Evolutionary conservation across 2,329 filamentous ascomycete species (phyloP), one percentile per base, ranked within the genome.

Genomic region (Cladophialophora immunda): DNA sequence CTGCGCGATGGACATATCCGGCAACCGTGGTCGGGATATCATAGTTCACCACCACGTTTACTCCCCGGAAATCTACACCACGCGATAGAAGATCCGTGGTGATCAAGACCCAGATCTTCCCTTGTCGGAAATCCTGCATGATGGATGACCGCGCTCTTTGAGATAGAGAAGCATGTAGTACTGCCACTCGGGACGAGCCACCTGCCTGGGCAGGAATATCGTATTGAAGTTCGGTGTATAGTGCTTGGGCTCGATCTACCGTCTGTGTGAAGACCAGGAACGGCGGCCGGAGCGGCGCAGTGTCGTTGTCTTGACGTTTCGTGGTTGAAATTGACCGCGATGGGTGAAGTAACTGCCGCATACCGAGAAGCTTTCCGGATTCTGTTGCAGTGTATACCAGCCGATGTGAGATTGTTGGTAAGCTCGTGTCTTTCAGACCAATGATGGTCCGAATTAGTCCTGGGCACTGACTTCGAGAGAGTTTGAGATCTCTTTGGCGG

Each of bases 241-340:
- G 85, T 4, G 95, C 93, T 34, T 91, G 87, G 0, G 95, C 95
- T 73, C 95, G 89, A 60, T 94, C 90, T 65, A 99, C 97, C 0
- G 94, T 97, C 80, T 99, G 95, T 0, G 94, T 95, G 78, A 99
- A 99, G 67, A 99, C 90, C 5, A 99, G 85, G 80, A 97, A 97
- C 0, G 95, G 95, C 0, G 95, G 93, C 0, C 92, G 89, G 54
- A 98, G 83, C 2, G 82, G 80, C 7, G 82, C 78, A 60, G 78
- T 75, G 30, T 87, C 84, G 9, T 86, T 85, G 0, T 88, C 84
- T 15, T 45, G 38, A n/a, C 30, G 52, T 13, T 61, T 58, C 4
- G 36, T 22, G 11, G 82, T 81, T 1, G 88, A 83, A 6, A 86
- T 86, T 29, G 68, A 58, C 9, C 68, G 66, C 32, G 70, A 66